phyloP scores from a whole-genome alignment of 768 basidiomycete genomes.

The Tylopilus subfusipes region DNA sequence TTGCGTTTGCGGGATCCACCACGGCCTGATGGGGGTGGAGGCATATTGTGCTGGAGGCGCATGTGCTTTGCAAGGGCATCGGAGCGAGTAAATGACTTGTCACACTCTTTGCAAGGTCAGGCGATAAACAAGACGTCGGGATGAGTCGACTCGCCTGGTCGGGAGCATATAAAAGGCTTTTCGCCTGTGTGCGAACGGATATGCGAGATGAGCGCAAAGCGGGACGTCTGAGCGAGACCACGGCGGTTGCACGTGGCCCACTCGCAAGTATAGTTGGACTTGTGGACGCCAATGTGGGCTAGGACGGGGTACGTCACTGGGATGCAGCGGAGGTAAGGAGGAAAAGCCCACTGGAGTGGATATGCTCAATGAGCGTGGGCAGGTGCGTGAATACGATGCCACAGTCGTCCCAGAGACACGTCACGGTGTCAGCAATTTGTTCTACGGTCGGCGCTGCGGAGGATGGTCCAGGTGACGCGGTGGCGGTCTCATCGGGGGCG shows the following conservation, averaged over 20 bases:
- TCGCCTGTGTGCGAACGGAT: slow-evolving; percentile 92
- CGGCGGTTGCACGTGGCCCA: slow-evolving; percentile 81
- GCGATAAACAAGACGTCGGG: neutral
- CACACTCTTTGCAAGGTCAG: slow-evolving; percentile 61
- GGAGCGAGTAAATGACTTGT: slow-evolving; percentile 92
- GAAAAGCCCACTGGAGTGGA: slow-evolving; percentile 64
- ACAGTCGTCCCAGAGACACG: slow-evolving; percentile 85
- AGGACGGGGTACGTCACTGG: neutral
- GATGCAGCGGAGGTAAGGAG: no score
- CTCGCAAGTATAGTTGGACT: slow-evolving; percentile 85
- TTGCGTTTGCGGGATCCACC: slow-evolving; percentile 73
- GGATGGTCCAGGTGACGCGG: slow-evolving; percentile 23
- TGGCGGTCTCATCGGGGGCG: slow-evolving; percentile 12
- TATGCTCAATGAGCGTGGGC: slow-evolving; percentile 74
- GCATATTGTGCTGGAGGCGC: slow-evolving; percentile 81
- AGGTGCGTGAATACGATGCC: slow-evolving; percentile 68
- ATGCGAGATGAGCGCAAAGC: slow-evolving; percentile 89
- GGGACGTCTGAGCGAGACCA: slow-evolving; percentile 80
- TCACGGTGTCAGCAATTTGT: slow-evolving; percentile 52
- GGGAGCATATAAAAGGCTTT: slow-evolving; percentile 82
- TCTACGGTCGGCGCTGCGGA: slow-evolving; percentile 17
- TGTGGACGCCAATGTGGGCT: slow-evolving; percentile 83
- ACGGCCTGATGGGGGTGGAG: slow-evolving; percentile 67
- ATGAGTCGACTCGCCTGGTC: slow-evolving; percentile 57
- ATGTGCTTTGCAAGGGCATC: slow-evolving; percentile 93